A percentile compares a stretch with the other conserved stretches of the same genome.
These are phyloP conservation scores for Oehlia diaphana DNA, from an alignment of 192 early-diverging fungal species.

Conservation along the genomic window DNA sequence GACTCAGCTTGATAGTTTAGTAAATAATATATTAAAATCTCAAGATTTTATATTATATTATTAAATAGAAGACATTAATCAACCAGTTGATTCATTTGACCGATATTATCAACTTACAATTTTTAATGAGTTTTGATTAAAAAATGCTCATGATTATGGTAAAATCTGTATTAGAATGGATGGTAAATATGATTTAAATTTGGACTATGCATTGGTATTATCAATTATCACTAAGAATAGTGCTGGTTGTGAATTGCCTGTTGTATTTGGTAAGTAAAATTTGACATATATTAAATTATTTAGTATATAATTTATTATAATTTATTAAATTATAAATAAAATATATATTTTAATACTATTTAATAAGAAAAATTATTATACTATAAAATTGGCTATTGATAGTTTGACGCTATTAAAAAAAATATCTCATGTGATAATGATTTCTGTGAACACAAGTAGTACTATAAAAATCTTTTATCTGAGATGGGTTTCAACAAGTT, in stretches of 20 bases:
- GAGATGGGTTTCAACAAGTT: background rate
- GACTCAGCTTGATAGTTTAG: background rate
- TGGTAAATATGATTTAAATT: slow-evolving; percentile 6
- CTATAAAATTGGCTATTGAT: too few species aligned
- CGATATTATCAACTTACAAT: slow-evolving; percentile 10
- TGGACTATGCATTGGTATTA: background rate
- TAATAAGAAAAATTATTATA: too few species aligned
- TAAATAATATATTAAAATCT: slow-evolving; percentile 3
- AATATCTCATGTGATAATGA: too few species aligned
- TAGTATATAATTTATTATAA: too few species aligned
- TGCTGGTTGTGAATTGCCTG: background rate
- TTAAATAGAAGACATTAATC: background rate
- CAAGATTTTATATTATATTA: slow-evolving; percentile 7
- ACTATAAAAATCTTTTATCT: too few species aligned
- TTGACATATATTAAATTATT: background rate
- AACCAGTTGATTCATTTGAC: background rate
- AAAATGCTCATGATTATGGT: too few species aligned
- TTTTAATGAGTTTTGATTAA: slow-evolving; percentile 12
- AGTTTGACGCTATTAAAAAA: too few species aligned
- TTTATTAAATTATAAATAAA: too few species aligned
- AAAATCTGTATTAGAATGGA: background rate
- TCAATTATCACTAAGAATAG: background rate
- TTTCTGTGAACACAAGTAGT: too few species aligned
- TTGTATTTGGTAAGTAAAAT: slow-evolving; percentile 2
- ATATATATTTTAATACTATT: too few species aligned